Evolutionary conservation across 2,329 filamentous ascomycete genomes (phyloP).

Genomic region (Thelonectria discophora): DNA sequence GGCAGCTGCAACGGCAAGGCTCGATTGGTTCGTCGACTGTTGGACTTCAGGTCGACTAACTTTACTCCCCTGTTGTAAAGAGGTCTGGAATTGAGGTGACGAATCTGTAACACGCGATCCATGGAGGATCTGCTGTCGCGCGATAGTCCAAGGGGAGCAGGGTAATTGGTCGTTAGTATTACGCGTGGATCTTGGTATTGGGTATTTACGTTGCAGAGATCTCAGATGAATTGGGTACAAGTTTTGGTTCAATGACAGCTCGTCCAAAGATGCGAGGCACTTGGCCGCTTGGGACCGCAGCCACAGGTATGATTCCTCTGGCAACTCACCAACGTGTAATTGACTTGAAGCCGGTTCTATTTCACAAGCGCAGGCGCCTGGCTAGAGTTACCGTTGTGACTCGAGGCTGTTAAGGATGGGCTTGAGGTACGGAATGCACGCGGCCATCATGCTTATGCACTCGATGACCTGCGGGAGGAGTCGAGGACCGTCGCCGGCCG

Average conservation of each 20-base stretch:
- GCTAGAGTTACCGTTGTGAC: conserved; percentile 35
- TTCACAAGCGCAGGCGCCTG: conserved; percentile 38
- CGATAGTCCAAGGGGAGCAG: not conserved
- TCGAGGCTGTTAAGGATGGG: conserved; percentile 37
- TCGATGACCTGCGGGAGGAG: conserved; percentile 34
- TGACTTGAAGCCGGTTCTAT: no score
- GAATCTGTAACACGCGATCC: not conserved
- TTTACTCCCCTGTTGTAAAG: not conserved
- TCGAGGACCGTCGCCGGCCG: conserved; percentile 29
- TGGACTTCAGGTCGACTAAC: not conserved
- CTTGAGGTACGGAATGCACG: conserved; percentile 36
- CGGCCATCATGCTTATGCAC: conserved; percentile 34
- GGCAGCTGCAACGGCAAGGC: not conserved
- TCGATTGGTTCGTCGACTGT: not conserved
- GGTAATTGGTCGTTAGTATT: no score
- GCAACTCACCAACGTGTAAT: no score
- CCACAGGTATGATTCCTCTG: no score
- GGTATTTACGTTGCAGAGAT: no score
- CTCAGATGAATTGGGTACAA: no score
- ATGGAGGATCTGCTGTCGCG: not conserved
- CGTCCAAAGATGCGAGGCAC: no score
- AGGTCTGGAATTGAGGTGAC: not conserved
- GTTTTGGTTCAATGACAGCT: no score
- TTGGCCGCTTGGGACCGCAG: no score
- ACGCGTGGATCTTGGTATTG: no score